These are phyloP conservation scores for Zostera marina DNA, from an alignment of 116 monocot genomes.

Conservation along the genomic window DNA sequence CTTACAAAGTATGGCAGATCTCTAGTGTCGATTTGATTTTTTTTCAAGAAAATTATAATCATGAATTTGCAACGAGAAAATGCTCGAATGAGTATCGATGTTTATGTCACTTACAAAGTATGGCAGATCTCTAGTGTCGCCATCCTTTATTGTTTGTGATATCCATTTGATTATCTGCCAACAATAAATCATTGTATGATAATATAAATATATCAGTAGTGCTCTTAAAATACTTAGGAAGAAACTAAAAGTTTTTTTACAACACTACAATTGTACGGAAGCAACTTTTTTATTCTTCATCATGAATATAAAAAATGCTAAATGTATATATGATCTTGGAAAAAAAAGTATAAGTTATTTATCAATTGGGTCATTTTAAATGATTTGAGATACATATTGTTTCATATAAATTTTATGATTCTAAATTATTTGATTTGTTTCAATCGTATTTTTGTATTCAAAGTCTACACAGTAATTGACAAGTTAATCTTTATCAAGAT, in stretches of 20 bases:
- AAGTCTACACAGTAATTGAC: too few species aligned
- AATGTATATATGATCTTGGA: background rate
- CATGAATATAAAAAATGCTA: too few species aligned
- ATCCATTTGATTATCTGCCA: slow-evolving; percentile 73
- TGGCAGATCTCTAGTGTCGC: slow-evolving; percentile 60
- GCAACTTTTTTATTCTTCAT: too few species aligned
- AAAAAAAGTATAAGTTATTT: background rate
- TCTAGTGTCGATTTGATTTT: background rate
- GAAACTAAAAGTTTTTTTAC: too few species aligned
- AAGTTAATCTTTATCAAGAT: too few species aligned
- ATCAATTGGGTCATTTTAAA: background rate
- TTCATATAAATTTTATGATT: background rate
- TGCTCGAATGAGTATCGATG: background rate
- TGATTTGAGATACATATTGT: background rate
- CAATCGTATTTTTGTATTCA: too few species aligned
- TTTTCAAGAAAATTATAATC: background rate
- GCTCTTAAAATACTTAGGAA: too few species aligned
- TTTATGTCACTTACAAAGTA: slow-evolving; percentile 57
- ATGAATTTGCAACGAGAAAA: background rate
- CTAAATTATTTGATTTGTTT: background rate
- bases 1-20: slow-evolving; percentile 83
- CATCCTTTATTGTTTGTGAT: slow-evolving; percentile 69
- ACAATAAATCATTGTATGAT: background rate
- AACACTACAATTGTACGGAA: too few species aligned
- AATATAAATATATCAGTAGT: background rate